Evolutionary conservation across 805 yeast genomes (phyloP).

Genomic region (Trichomonascus vanleenenianus): DNA sequence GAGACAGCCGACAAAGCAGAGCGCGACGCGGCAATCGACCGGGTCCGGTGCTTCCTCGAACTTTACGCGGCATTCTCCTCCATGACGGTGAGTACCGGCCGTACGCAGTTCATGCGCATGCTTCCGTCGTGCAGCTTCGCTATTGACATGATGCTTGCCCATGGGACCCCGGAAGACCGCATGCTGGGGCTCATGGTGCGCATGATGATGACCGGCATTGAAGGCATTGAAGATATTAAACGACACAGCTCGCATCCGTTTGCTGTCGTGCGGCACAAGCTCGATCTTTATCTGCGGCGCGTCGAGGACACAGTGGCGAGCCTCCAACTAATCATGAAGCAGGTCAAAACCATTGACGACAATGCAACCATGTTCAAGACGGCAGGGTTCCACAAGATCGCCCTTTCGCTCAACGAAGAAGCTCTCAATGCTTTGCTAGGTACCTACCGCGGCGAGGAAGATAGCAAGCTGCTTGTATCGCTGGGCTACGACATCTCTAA

Average conservation of each 20-base stretch:
- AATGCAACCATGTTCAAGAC: background rate
- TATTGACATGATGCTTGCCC: background rate
- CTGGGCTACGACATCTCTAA: background rate
- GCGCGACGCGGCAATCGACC: background rate
- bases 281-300: background rate
- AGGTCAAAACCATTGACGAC: too few species aligned
- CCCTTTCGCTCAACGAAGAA: background rate
- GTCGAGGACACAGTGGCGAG: background rate
- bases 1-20: background rate
- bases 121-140: background rate
- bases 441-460: background rate
- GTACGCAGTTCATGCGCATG: background rate
- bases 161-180: background rate
- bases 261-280: background rate
- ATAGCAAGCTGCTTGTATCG: background rate
- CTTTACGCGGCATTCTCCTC: background rate
- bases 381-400: background rate
- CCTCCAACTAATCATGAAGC: too few species aligned
- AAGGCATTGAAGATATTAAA: background rate
- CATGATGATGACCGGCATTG: background rate
- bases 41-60: background rate
- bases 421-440: background rate
- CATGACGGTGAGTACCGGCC: background rate
- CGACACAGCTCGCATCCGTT: background rate
- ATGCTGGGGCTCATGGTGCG: background rate